These are phyloP conservation scores for Moesziomyces sp. DNA, from an alignment of 1,284 basidiomycete genomes.

Conservation along the genomic window DNA sequence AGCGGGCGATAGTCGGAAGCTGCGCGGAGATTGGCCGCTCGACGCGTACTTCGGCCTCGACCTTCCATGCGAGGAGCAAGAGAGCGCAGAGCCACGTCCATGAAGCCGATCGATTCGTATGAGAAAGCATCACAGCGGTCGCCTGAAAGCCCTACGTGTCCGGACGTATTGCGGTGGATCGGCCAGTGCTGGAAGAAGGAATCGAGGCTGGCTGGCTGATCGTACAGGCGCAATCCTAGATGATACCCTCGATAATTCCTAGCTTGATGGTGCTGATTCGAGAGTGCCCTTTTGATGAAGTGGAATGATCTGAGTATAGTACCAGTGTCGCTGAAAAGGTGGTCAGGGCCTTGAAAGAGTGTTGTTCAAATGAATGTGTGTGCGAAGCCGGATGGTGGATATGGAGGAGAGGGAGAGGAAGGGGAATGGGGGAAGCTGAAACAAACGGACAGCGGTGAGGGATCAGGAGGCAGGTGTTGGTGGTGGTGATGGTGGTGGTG, in stretches of 20 bases:
- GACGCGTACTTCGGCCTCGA: slow-evolving; percentile 33
- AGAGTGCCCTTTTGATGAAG: too few relatives aligned
- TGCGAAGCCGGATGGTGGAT: background rate
- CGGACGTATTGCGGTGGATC: too few relatives aligned
- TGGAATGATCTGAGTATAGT: too few relatives aligned
- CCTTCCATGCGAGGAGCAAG: background rate
- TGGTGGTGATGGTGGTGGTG: slow-evolving; percentile 12
- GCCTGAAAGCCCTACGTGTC: too few relatives aligned
- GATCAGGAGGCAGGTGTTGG: background rate
- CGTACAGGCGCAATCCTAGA: too few relatives aligned
- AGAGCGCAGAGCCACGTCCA: slow-evolving; percentile 9
- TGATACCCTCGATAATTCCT: too few relatives aligned
- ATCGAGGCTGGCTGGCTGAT: too few relatives aligned
- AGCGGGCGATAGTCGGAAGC: slow-evolving; percentile 57
- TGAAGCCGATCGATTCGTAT: background rate
- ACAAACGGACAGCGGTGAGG: too few relatives aligned
- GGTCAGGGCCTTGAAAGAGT: background rate
- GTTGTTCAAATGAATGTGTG: background rate
- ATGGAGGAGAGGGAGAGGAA: background rate
- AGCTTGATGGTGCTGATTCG: too few relatives aligned
- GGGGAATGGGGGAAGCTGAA: background rate
- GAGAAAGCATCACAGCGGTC: background rate
- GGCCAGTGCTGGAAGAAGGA: too few relatives aligned
- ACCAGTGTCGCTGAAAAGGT: background rate
- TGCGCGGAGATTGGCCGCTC: slow-evolving; percentile 45